A percentile compares a stretch with the other conserved stretches of the same genome.
Conservation (phyloP, 2,329 filamentous ascomycete species). For the Karstenula rhodostoma region DNA sequence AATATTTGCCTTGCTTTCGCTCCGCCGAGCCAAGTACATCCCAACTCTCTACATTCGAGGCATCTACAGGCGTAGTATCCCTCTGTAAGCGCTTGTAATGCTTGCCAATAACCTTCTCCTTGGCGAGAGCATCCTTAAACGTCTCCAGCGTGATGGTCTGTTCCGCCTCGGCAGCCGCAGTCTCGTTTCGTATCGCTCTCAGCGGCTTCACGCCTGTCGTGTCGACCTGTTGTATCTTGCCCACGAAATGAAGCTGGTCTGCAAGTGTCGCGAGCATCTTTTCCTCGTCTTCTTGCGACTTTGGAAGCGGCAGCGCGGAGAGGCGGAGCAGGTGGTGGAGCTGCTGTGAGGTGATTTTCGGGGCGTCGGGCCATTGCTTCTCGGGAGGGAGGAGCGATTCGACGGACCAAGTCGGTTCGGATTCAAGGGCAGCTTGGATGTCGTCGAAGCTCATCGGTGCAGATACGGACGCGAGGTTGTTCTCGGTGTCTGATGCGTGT, state of each 20-base stretch:
- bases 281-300: constrained; percentile 67
- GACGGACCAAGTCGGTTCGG: constrained; percentile 84
- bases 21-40: constrained; percentile 73
- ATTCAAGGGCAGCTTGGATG: constrained; percentile 58
- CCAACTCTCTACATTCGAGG: constrained; percentile 68
- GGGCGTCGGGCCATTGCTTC: constrained; percentile 35
- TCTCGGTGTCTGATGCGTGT: neutral
- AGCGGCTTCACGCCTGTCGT: constrained; percentile 77
- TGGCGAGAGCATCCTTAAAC: constrained; percentile 63
- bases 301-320: constrained; percentile 82
- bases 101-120: constrained; percentile 68
- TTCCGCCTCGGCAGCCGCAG: constrained; percentile 61
- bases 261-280: constrained; percentile 77
- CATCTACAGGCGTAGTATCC: constrained; percentile 52
- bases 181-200: constrained; percentile 82
- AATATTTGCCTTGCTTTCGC: constrained; percentile 74
- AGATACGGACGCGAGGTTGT: neutral
- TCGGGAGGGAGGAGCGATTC: constrained; percentile 70
- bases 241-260: constrained; percentile 90
- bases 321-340: constrained; percentile 87
- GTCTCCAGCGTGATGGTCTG: constrained; percentile 67
- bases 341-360: constrained; percentile 68
- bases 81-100: constrained; percentile 60
- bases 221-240: constrained; percentile 80
- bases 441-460: constrained; percentile 31